These are phyloP conservation scores for Paratinospora sagittata DNA, from an alignment of 164 flowering plant genomes.

Conservation along the genomic window DNA sequence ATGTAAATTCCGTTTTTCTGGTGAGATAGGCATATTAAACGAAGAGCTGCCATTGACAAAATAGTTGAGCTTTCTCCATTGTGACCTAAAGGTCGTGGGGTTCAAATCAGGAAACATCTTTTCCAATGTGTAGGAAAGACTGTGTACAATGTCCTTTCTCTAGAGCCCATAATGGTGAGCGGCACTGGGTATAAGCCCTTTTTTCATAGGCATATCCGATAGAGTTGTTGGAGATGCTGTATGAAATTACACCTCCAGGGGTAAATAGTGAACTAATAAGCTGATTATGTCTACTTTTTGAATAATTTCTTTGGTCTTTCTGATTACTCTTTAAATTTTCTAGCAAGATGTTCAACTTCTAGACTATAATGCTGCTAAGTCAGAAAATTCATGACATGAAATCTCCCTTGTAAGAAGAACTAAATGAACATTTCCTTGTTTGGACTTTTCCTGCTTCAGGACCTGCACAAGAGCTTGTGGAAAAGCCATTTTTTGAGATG, in stretches of 20 bases:
- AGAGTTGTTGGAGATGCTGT: neutral
- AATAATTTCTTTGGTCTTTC: no score
- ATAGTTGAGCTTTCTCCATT: no score
- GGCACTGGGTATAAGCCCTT: no score
- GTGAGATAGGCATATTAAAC: neutral
- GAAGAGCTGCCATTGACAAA: no score
- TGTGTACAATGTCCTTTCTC: no score
- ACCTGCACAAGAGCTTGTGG: constrained; percentile 96
- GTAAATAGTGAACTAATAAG: neutral
- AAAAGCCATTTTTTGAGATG: constrained; percentile 86
- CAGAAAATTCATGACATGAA: no score
- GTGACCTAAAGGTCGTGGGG: no score
- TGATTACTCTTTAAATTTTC: no score
- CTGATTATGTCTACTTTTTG: neutral
- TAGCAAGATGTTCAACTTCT: neutral
- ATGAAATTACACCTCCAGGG: neutral
- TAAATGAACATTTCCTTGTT: neutral
- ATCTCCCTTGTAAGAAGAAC: neutral
- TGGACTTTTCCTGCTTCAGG: constrained; percentile 35
- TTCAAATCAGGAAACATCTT: no score
- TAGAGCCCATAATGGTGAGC: no score
- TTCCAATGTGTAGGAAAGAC: no score
- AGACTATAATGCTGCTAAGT: neutral
- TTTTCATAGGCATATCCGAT: no score
- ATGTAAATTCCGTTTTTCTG: neutral